Percentiles rank a stretch among this genome's conserved stretches.
These are phyloP conservation scores for Leccinum olivaceopallidum DNA, from an alignment of 768 basidiomycete species.

Conservation along the genomic window DNA sequence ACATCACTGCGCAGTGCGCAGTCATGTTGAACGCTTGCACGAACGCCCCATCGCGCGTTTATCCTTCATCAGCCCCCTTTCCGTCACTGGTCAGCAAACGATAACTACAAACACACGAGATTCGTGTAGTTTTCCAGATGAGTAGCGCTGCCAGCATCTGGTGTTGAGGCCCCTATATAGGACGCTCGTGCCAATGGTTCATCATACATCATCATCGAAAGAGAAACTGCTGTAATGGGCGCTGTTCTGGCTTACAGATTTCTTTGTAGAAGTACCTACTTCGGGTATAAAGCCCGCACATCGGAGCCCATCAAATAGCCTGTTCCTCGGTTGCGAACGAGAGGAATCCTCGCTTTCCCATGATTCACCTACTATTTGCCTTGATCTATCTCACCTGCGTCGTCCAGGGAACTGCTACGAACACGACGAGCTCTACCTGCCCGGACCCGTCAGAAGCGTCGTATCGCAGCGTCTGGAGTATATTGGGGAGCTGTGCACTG, in stretches of 20 bases:
- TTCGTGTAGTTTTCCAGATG: not conserved
- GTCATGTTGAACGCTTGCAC: conserved; percentile 50
- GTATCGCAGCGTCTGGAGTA: not conserved
- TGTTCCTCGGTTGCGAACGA: not conserved
- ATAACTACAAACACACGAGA: not conserved
- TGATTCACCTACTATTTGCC: not conserved
- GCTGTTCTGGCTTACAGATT: not conserved
- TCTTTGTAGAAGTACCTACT: not conserved
- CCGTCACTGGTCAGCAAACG: conserved; percentile 39
- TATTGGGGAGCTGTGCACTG: not conserved
- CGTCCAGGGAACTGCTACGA: not conserved
- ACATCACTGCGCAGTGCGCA: too few species aligned
- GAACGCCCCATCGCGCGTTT: conserved; percentile 92
- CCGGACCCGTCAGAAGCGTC: not conserved
- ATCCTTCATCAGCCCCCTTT: conserved; percentile 87
- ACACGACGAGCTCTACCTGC: not conserved
- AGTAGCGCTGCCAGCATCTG: not conserved
- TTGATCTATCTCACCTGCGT: not conserved
- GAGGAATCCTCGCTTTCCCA: not conserved
- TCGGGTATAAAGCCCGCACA: not conserved
- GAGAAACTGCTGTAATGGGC: not conserved
- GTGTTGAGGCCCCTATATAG: not conserved
- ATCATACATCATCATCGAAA: not conserved
- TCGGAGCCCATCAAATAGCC: not conserved
- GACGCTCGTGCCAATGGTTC: not conserved